phyloP scores from a whole-genome alignment of 345 rosid genomes.

The Rhizophora apiculata region DNA sequence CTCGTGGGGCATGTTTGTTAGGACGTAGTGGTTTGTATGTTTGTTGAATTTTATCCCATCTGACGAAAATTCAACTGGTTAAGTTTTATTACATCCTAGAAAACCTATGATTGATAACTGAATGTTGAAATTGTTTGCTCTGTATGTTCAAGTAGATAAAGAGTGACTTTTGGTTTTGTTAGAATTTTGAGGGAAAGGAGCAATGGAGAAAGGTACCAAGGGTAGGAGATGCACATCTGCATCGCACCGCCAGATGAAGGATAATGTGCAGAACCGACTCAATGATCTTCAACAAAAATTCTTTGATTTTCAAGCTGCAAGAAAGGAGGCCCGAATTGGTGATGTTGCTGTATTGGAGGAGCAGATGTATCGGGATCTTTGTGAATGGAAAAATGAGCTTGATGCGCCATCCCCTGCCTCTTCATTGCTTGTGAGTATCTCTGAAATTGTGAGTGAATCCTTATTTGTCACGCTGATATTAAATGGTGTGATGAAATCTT shows the following conservation, averaged over 20 bases:
- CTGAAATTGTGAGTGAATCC: background rate
- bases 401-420: conserved; percentile 58
- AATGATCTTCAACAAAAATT: conserved; percentile 58
- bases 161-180: background rate
- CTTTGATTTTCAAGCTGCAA: conserved; percentile 55
- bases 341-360: conserved; percentile 61
- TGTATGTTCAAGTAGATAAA: background rate
- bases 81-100: too few relatives aligned
- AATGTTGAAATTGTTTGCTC: too few relatives aligned
- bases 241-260: conserved; percentile 50
- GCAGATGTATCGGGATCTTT: conserved; percentile 58
- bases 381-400: conserved; percentile 76
- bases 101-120: too few relatives aligned
- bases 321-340: conserved; percentile 47
- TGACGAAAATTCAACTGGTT: too few relatives aligned
- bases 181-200: background rate
- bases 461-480: background rate
- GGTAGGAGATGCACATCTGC: conserved; percentile 39
- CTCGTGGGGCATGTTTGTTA: too few relatives aligned
- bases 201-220: conserved; percentile 46
- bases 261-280: conserved; percentile 54
- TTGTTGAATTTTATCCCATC: too few relatives aligned
- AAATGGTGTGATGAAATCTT: background rate
- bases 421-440: conserved; percentile 53
- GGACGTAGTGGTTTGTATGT: too few relatives aligned